These are phyloP conservation scores for Endothia cerciana DNA, from an alignment of 2,329 filamentous ascomycete genomes.

Conservation along the genomic window DNA sequence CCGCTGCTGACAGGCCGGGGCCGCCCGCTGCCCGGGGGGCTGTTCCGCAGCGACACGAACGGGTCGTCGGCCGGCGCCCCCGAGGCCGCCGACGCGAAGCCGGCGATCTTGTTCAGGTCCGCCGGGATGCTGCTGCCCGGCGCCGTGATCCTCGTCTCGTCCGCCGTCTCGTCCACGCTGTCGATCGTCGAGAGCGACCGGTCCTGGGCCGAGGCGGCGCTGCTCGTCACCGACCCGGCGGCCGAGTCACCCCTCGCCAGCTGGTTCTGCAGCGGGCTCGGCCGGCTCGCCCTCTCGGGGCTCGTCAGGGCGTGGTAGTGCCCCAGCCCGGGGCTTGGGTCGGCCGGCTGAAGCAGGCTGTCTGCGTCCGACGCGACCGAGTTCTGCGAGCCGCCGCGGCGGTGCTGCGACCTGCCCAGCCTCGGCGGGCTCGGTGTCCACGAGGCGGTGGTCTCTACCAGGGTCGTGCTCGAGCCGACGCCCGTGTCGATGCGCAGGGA, in stretches of 20 bases:
- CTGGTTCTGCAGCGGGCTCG: slow-evolving; percentile 21
- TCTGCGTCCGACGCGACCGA: slow-evolving; percentile 45
- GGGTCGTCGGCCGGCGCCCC: slow-evolving; percentile 10
- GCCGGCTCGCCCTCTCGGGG: slow-evolving; percentile 41
- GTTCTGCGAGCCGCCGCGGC: slow-evolving; percentile 39
- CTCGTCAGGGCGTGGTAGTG: slow-evolving; percentile 44
- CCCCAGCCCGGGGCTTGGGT: slow-evolving; percentile 42
- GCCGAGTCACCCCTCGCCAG: slow-evolving; percentile 20
- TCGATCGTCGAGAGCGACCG: slow-evolving; percentile 58
- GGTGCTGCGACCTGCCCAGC: slow-evolving; percentile 32
- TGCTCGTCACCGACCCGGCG: slow-evolving; percentile 44
- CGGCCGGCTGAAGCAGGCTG: slow-evolving; percentile 44
- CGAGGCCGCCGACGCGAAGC: neutral
- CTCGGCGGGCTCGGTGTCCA: slow-evolving; percentile 39
- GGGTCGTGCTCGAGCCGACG: slow-evolving; percentile 13
- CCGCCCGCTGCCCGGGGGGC: slow-evolving; percentile 9
- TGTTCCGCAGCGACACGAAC: slow-evolving; percentile 13
- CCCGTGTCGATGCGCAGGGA: slow-evolving; percentile 14
- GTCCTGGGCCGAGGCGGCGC: slow-evolving; percentile 46
- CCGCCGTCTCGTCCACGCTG: slow-evolving; percentile 55
- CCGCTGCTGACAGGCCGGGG: neutral
- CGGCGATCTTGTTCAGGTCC: slow-evolving; percentile 22
- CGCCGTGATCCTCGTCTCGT: slow-evolving; percentile 25
- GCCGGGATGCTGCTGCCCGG: slow-evolving; percentile 19
- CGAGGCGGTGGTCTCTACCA: slow-evolving; percentile 16